Evolutionary conservation across 768 basidiomycete genomes (phyloP).

Genomic region (Clitopilus passeckerianus): DNA sequence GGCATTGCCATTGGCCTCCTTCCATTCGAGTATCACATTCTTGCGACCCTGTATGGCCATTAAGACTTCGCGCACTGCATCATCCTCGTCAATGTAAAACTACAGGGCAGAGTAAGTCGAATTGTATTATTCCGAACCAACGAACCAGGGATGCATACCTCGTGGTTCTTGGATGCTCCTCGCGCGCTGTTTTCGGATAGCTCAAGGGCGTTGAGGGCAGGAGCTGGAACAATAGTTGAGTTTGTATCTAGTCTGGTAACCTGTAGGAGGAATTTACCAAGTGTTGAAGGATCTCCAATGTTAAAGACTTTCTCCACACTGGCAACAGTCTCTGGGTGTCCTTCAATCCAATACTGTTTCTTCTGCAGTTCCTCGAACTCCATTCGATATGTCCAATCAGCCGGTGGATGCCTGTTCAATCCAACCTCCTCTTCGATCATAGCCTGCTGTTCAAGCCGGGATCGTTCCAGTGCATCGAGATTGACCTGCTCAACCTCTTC

Average conservation of each 20-base stretch:
- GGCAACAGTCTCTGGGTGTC: slow-evolving; percentile 47
- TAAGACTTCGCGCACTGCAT: slow-evolving; percentile 73
- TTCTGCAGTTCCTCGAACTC: slow-evolving; percentile 58
- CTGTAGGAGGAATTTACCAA: slow-evolving; percentile 40
- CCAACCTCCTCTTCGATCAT: slow-evolving; percentile 3
- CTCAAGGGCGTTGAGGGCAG: neutral
- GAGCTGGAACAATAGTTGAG: neutral
- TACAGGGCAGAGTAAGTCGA: slow-evolving; percentile 16
- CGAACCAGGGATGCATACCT: slow-evolving; percentile 11
- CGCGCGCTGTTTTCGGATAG: neutral
- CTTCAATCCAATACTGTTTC: slow-evolving; percentile 71
- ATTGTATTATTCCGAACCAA: neutral
- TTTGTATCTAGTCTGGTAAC: neutral
- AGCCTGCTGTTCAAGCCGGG: neutral
- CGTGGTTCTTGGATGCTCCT: neutral
- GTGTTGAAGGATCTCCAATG: slow-evolving; percentile 66
- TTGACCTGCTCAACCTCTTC: neutral
- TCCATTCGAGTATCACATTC: slow-evolving; percentile 49
- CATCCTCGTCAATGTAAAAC: slow-evolving; percentile 70
- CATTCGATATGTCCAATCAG: slow-evolving; percentile 41
- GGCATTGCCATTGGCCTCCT: slow-evolving; percentile 13
- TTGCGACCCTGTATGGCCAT: slow-evolving; percentile 71
- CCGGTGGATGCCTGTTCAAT: slow-evolving; percentile 14
- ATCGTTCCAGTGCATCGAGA: neutral
- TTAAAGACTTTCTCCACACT: slow-evolving; percentile 42